A percentile compares a stretch with the other conserved stretches of the same genome.
Conservation (phyloP, 139 green algal species). For the Chlamydomonas asymmetrica region DNA sequence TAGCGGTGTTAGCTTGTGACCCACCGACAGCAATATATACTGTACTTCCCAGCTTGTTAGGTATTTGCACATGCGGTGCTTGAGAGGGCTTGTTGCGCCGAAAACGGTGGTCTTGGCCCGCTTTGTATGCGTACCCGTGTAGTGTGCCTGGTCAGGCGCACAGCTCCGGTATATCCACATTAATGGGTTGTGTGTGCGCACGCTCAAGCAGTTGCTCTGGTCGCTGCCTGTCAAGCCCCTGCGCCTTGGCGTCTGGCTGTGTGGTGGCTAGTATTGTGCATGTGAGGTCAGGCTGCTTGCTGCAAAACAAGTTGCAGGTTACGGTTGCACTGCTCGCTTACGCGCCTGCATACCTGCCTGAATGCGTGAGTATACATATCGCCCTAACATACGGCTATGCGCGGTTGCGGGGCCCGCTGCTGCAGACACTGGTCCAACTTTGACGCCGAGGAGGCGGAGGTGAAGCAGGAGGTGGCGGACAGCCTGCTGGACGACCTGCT, state of each 20-base stretch:
- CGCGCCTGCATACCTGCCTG: too few relatives aligned
- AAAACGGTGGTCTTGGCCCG: too few relatives aligned
- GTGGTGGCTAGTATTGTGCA: not conserved
- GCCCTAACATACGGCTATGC: not conserved
- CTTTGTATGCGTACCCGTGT: too few relatives aligned
- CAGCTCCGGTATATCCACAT: too few relatives aligned
- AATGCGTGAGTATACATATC: too few relatives aligned
- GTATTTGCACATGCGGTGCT: too few relatives aligned
- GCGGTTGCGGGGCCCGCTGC: not conserved
- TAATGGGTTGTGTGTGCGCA: too few relatives aligned
- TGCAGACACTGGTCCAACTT: conserved; percentile 27
- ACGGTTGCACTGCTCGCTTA: not conserved
- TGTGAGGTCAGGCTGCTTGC: conserved; percentile 10
- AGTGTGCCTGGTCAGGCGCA: too few relatives aligned
- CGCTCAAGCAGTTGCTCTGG: too few relatives aligned
- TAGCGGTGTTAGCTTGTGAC: not conserved
- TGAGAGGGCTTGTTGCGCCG: too few relatives aligned
- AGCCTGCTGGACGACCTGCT: conserved; percentile 34
- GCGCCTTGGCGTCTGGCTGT: not conserved
- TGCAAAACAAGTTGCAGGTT: conserved; percentile 5
- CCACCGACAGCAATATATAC: not conserved
- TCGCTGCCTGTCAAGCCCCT: not conserved
- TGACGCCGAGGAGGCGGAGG: conserved; percentile 34
- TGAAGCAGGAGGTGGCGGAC: conserved; percentile 41
- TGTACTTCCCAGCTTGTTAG: too few relatives aligned